Evolutionary conservation across 441 rosid genomes (phyloP).

Genomic region (Monsonia emarginata): DNA sequence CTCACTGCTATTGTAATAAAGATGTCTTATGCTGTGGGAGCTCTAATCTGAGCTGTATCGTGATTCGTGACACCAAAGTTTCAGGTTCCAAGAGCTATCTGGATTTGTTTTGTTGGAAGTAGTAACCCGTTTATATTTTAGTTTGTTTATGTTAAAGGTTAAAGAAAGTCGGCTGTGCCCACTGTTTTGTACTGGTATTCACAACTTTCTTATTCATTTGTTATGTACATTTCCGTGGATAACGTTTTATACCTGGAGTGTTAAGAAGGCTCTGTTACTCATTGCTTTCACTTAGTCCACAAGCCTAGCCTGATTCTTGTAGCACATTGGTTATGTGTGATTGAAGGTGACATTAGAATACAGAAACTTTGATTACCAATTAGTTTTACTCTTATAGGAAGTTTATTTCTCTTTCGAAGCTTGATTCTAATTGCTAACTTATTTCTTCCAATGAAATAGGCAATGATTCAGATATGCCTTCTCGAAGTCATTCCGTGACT

Average conservation of each 20-base stretch:
- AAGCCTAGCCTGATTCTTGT: background rate
- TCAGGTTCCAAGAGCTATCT: background rate
- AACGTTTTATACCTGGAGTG: background rate
- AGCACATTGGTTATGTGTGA: background rate
- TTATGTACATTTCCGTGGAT: background rate
- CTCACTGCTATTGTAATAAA: too few species aligned
- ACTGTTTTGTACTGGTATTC: background rate
- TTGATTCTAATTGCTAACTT: background rate
- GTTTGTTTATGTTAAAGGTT: background rate
- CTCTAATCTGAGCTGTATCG: too few species aligned
- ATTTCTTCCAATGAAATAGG: conserved; percentile 18
- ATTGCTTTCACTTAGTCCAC: background rate
- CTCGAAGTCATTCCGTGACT: conserved; percentile 20
- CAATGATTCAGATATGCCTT: conserved; percentile 9
- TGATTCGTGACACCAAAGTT: background rate
- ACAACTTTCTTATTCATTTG: background rate
- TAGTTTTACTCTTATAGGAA: background rate
- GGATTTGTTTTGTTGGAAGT: background rate
- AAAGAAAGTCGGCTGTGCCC: background rate
- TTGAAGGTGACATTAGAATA: background rate
- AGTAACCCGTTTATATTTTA: background rate
- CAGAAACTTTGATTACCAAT: background rate
- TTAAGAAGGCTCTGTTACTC: background rate
- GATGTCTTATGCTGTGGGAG: too few species aligned
- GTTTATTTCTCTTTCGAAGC: background rate